Conservation (phyloP, 331 rosid genomes). For the Cydonia oblonga region DNA sequence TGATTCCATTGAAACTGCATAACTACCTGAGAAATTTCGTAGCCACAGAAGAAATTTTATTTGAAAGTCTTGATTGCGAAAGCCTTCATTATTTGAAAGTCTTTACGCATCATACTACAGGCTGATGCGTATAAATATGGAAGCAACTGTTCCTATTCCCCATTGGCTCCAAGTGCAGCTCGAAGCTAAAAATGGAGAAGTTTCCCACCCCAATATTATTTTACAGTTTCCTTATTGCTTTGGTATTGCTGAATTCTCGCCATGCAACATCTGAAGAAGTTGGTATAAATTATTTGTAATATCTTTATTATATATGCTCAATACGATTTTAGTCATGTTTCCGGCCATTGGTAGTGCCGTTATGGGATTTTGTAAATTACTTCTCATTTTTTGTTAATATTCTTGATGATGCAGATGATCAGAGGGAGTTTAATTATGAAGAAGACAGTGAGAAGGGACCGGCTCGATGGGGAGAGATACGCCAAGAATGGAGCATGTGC, state of each 20-base stretch:
- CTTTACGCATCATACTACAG: not conserved
- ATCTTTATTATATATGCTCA: not conserved
- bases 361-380: not conserved
- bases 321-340: not conserved
- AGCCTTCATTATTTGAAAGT: no score
- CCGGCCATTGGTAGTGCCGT: not conserved
- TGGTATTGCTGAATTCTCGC: slow-evolving; percentile 19
- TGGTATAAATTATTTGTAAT: slow-evolving; percentile 8
- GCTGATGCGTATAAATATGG: not conserved
- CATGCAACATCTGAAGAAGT: slow-evolving; percentile 32
- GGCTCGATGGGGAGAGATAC: slow-evolving; percentile 48
- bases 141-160: not conserved
- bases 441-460: slow-evolving; percentile 35
- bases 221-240: slow-evolving; percentile 22
- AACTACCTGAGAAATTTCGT: not conserved
- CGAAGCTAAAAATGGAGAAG: slow-evolving; percentile 20
- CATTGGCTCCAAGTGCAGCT: not conserved
- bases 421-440: slow-evolving; percentile 41
- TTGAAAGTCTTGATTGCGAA: not conserved
- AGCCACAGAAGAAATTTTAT: not conserved
- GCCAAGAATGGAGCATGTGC: slow-evolving; percentile 40
- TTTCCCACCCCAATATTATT: slow-evolving; percentile 9
- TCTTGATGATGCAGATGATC: slow-evolving; percentile 30
- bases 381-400: not conserved
- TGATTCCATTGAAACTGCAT: not conserved